A percentile compares a stretch with the other conserved stretches of the same genome.
Evolutionary conservation across 306 rosid species (phyloP).

Genomic region (Lagenaria siceraria): DNA sequence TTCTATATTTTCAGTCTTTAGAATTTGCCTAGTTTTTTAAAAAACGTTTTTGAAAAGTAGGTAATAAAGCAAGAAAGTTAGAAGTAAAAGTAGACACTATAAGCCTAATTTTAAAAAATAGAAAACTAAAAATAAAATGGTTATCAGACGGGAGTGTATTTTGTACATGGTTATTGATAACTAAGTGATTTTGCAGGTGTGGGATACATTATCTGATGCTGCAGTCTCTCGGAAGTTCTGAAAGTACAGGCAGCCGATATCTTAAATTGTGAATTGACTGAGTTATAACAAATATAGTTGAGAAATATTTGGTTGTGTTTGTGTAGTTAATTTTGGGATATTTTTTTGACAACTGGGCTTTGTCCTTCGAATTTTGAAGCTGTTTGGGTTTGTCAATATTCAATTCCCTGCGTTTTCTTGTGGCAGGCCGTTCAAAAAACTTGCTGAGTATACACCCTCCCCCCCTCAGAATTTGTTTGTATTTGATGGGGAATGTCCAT

Average conservation of each 20-base stretch:
- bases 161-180: neutral
- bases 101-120: too few relatives aligned
- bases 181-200: slow-evolving; percentile 33
- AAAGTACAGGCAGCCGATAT: slow-evolving; percentile 22
- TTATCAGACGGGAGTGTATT: too few relatives aligned
- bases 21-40: too few relatives aligned
- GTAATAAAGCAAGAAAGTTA: too few relatives aligned
- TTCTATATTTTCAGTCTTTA: too few relatives aligned
- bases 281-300: neutral
- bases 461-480: neutral
- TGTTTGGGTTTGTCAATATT: neutral
- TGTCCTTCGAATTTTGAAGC: slow-evolving; percentile 3
- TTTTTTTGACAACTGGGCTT: neutral
- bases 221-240: slow-evolving; percentile 38
- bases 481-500: neutral
- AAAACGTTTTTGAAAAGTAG: too few relatives aligned
- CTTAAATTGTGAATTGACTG: slow-evolving; percentile 1
- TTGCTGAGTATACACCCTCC: neutral
- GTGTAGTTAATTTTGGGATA: neutral
- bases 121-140: too few relatives aligned
- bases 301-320: slow-evolving; percentile 3
- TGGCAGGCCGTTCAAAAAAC: neutral
- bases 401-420: neutral
- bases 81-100: too few relatives aligned
- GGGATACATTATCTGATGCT: slow-evolving; percentile 55